Evolutionary conservation across 257 asterid species (phyloP).

Genomic region (Oldenlandia corymbosa): DNA sequence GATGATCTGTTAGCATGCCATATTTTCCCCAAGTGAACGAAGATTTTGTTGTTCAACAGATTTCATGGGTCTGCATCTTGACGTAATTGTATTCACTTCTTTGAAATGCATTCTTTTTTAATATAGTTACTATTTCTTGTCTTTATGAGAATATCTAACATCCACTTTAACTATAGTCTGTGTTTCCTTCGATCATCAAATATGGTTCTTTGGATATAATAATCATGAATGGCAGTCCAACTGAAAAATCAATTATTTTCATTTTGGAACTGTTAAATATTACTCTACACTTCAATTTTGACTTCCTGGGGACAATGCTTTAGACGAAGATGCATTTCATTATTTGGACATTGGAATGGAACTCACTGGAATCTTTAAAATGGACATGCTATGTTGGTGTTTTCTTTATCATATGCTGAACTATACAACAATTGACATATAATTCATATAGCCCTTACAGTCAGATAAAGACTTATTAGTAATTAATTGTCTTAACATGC

Average conservation of each 20-base stretch:
- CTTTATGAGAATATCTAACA: not conserved
- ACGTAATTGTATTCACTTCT: not conserved
- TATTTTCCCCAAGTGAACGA: not conserved
- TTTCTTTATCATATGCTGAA: not conserved
- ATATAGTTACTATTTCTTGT: too few species aligned
- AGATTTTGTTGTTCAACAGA: not conserved
- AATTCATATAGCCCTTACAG: too few species aligned
- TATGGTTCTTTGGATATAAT: not conserved
- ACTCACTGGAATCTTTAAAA: not conserved
- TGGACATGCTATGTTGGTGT: not conserved
- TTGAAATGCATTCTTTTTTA: not conserved
- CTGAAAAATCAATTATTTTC: not conserved
- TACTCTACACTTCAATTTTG: not conserved
- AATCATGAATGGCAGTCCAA: not conserved
- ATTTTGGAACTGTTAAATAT: not conserved
- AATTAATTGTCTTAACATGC: too few species aligned
- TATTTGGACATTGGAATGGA: not conserved
- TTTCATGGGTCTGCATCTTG: not conserved
- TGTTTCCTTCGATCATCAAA: not conserved
- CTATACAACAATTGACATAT: too few species aligned
- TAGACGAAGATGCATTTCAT: not conserved
- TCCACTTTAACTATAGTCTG: not conserved
- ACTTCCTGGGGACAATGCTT: not conserved
- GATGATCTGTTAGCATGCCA: not conserved
- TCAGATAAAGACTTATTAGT: too few species aligned